Evolutionary conservation across 495 filamentous ascomycete species (phyloP).

Genomic region (Xylaria curta): DNA sequence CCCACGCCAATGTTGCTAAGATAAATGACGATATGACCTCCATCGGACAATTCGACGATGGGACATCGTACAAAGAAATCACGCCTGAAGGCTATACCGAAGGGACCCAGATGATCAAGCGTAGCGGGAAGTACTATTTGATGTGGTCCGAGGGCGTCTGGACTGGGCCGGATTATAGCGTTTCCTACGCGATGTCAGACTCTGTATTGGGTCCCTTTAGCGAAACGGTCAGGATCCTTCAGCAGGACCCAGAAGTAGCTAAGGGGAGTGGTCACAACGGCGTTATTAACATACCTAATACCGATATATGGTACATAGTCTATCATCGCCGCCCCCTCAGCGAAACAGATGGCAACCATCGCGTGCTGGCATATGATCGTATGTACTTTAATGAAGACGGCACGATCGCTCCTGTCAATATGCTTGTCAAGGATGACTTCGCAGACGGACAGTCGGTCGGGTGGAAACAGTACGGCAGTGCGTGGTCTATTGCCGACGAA

Average conservation of each 20-base stretch:
- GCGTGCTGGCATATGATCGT: conserved; percentile 54
- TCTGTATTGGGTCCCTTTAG: conserved; percentile 53
- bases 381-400: conserved; percentile 55
- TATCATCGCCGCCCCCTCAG: conserved; percentile 54
- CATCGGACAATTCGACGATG: conserved; percentile 38
- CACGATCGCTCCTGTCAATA: conserved; percentile 48
- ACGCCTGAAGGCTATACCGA: conserved; percentile 53
- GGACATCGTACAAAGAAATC: conserved; percentile 46
- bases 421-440: conserved; percentile 50
- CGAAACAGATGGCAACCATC: conserved; percentile 51
- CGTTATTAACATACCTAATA: conserved; percentile 49
- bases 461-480: conserved; percentile 37
- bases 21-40: conserved; percentile 55
- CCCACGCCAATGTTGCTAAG: conserved; percentile 52
- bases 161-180: conserved; percentile 53
- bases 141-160: conserved; percentile 57
- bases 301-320: conserved; percentile 56
- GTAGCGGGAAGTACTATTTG: conserved; percentile 52
- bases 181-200: conserved; percentile 53
- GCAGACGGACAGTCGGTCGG: conserved; percentile 39
- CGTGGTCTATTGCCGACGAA: conserved; percentile 27
- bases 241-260: conserved; percentile 48
- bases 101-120: conserved; percentile 54
- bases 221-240: conserved; percentile 46
- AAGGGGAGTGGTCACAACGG: conserved; percentile 52